Evolutionary conservation across 495 filamentous ascomycete genomes (phyloP), one percentile per base, ranked within the genome.

Genomic region (Aspergillus saccharolyticus): DNA sequence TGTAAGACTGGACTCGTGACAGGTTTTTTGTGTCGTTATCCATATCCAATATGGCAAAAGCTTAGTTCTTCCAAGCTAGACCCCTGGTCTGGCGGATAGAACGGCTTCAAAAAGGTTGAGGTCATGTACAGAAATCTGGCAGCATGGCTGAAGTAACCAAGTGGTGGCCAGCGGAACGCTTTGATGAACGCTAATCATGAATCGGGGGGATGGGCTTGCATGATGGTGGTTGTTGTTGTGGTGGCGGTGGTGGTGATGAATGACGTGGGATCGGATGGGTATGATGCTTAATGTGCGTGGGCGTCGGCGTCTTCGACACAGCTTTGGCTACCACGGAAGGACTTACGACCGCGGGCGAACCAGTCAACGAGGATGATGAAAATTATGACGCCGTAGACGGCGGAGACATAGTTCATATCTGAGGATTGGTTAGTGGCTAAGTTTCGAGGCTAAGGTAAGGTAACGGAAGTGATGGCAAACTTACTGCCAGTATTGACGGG

Each of bases 381-480:
- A 22, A 79, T 61, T 16, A 80, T 71, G 24, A 78, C 76, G 15
- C 55, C 74, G 50, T 82, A 82, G 3, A 83, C 79, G 17, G 68
- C 79, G 15, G 70, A 77, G 19, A 82, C 78, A 61, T 84, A 83
- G 60, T 84, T 84, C 81, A 84, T 84, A 55, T 75, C 74, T 77
- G 54, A 3, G 42, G 22, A 16, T 18, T 1, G n/a, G 42, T 53
- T 12, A 62, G 53, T 18, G 46, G 28, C 0, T 58, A 21, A 6
- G 14, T 28, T 24, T 1, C 8, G 44, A 25, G 21, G 43, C 7
- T 0, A 21, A 33, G 19, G 10, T 16, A 20, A 3, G 24, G 14
- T n/a, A 24, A 15, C 14, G 47, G 5, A 12, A 4, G 30, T 10
- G 43, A 30, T 15, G n/a, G n/a, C n/a, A n/a, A 44, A 63, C 59